These are phyloP conservation scores for Cercospora citrullina DNA, from an alignment of 2,329 filamentous ascomycete genomes.

Conservation along the genomic window DNA sequence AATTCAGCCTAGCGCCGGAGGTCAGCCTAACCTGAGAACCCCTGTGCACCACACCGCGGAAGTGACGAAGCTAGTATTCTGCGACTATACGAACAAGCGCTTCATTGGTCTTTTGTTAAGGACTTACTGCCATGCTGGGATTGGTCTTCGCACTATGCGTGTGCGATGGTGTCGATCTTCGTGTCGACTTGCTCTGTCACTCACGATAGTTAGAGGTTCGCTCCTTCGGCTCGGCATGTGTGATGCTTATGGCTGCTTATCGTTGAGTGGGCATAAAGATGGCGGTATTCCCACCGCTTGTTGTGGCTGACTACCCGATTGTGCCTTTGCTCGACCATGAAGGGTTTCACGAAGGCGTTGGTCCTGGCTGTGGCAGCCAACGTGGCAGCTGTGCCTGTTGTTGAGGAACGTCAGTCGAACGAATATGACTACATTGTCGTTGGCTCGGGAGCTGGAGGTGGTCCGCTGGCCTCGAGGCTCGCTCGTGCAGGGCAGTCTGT, in stretches of 20 bases:
- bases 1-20: no score
- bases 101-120: background rate
- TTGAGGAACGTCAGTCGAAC: conserved; percentile 14
- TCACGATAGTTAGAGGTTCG: background rate
- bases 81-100: background rate
- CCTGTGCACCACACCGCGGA: background rate
- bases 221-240: background rate
- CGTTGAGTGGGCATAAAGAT: background rate
- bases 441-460: conserved; percentile 61
- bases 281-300: background rate
- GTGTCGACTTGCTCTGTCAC: background rate
- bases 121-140: background rate
- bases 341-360: background rate
- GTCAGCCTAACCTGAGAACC: no score
- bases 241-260: background rate
- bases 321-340: conserved; percentile 1
- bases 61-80: background rate
- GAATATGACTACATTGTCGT: conserved; percentile 56
- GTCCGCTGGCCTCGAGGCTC: conserved; percentile 58
- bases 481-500: conserved; percentile 59
- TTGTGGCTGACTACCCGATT: background rate
- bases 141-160: background rate
- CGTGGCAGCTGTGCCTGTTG: conserved; percentile 15
- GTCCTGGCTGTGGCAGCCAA: conserved; percentile 8
- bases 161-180: background rate